Base-by-base conservation (phyloP, 257 asterid species). In the Solanum sejunctum region DNA sequence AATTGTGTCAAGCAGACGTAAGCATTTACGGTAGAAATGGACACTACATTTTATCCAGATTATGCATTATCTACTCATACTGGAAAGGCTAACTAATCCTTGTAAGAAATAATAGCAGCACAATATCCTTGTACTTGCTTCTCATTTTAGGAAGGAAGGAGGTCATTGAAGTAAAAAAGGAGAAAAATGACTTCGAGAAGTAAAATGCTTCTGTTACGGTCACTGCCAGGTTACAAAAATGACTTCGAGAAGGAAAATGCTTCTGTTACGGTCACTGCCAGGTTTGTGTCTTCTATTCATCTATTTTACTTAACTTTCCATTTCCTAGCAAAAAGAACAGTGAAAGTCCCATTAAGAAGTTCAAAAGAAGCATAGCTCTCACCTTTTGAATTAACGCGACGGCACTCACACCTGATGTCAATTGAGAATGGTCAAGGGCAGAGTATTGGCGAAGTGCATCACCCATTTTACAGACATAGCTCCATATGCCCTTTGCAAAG, bases 401-500 rank as follows among this genome's bases (percentile, higher is more conserved):
- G 63, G 89, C 91, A 81, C 85, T 86, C 77, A 80, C 83, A 39
- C 67, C 82, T 85, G 91, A 86, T 56, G 88, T 83, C 54, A 80
- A 66, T 86, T 79, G 88, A 61, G 85, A 84, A 58, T 32, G 90
- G 82, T 84, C 86, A 70, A 70, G 84, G 83, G 85, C 70, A 41
- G 95, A 88, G 88, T 94, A 94, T 77, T 78, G 90, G 86, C 95
- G 92, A 78, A 95, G 94, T 39, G 98, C 98, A 86, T 88, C 89
- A 86, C 91, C 90, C 98, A 95, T 95, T 89, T 88, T 95, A 89
- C 93, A 86, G 39, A 95, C 88, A 54, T 95, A 95, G 88, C 91
- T 93, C 99, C 99, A 95, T 92, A 95, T 93, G 86, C 98, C 92
- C 86, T 91, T 96, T 73, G 97, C 86, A 89, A 96, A 96, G 82